Percentiles rank a stretch among this genome's conserved stretches.
These are phyloP conservation scores for Paraconiothyrium brasiliense DNA, from an alignment of 2,329 filamentous ascomycete species.

Conservation along the genomic window DNA sequence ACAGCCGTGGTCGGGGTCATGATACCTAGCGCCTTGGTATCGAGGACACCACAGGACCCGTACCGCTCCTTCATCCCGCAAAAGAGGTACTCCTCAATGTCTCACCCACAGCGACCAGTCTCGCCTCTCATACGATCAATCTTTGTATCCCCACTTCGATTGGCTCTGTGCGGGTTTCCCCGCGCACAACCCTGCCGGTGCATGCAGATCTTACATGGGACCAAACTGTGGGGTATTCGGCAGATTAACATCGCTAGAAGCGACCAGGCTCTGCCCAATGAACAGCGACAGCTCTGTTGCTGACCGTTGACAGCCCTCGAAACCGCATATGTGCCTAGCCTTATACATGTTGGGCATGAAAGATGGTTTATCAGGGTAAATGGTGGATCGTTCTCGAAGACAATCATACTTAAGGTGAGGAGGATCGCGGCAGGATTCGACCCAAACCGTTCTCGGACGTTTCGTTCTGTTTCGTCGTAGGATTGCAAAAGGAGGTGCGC, in stretches of 20 bases:
- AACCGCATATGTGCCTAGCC: neutral
- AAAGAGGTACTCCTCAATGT: neutral
- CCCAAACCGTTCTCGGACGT: neutral
- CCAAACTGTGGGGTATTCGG: conserved; percentile 21
- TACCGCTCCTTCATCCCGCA: neutral
- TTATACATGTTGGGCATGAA: neutral
- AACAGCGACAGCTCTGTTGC: neutral
- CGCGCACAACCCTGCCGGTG: neutral
- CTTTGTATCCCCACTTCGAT: neutral
- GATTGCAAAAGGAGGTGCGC: neutral
- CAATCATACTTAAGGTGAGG: neutral
- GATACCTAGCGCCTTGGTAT: neutral
- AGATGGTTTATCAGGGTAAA: neutral
- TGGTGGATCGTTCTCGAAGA: neutral
- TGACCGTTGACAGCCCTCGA: neutral
- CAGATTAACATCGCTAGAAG: conserved; percentile 22
- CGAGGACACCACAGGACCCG: neutral
- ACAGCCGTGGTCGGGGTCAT: too few relatives aligned
- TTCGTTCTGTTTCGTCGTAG: neutral
- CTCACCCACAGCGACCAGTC: conserved; percentile 9
- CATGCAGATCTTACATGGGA: conserved; percentile 23
- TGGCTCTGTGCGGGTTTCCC: neutral
- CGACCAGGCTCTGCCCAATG: conserved; percentile 8
- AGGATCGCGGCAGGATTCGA: too few relatives aligned
- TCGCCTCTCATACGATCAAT: conserved; percentile 16